Evolutionary conservation across 192 early-diverging fungal species (phyloP).

Genomic region (Podila horticola): DNA sequence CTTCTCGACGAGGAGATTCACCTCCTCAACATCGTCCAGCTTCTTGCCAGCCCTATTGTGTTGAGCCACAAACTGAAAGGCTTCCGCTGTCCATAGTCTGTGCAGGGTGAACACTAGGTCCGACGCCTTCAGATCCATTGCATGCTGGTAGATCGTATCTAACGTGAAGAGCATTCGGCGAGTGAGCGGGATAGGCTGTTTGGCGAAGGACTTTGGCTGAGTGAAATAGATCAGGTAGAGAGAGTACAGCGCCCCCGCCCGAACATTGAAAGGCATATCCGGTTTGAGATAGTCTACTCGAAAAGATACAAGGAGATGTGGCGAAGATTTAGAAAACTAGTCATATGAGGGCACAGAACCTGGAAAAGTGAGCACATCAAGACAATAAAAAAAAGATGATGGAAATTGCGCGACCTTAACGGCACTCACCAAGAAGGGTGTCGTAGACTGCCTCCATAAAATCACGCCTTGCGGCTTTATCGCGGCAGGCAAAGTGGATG

Average conservation of each 20-base stretch:
- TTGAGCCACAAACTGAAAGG: constrained; percentile 22
- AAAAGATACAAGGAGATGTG: neutral
- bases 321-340: neutral
- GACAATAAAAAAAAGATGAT: no score
- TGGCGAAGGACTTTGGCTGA: constrained; percentile 15
- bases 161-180: constrained; percentile 1
- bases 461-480: neutral
- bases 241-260: constrained; percentile 6
- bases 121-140: neutral
- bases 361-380: no score
- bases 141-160: constrained; percentile 14
- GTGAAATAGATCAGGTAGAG: constrained; percentile 28
- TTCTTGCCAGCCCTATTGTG: neutral
- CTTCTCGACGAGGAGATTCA: neutral
- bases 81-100: constrained; percentile 1
- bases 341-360: no score
- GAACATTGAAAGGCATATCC: neutral
- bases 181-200: constrained; percentile 13
- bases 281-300: constrained; percentile 12
- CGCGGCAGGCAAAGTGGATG: constrained; percentile 18
- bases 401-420: neutral
- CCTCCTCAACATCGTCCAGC: neutral
- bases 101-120: constrained; percentile 27
- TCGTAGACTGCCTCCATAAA: constrained; percentile 7
- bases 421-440: constrained; percentile 9